Evolutionary conservation across 2,329 filamentous ascomycete genomes (phyloP).

Genomic region (Fusarium siculi): DNA sequence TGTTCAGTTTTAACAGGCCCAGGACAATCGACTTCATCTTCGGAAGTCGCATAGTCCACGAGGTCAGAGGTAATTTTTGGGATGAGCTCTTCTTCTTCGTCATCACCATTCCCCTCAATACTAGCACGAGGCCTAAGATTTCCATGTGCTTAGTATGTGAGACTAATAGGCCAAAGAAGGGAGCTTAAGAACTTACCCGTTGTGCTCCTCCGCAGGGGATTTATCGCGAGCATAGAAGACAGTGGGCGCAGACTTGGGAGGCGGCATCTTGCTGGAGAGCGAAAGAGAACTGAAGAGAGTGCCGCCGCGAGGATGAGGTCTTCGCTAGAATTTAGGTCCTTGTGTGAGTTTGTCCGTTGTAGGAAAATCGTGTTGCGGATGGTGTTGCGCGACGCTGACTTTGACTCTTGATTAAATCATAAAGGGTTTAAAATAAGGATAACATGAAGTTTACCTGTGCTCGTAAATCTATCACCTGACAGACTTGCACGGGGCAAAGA

Average conservation of each 20-base stretch:
- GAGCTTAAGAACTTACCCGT: constrained; percentile 9
- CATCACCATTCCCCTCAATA: constrained; percentile 18
- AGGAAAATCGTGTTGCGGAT: not conserved
- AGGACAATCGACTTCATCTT: not conserved
- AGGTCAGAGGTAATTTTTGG: constrained; percentile 18
- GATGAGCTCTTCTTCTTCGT: constrained; percentile 13
- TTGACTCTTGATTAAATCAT: not conserved
- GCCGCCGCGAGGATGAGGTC: not conserved
- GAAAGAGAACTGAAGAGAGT: not conserved
- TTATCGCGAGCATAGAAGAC: constrained; percentile 41
- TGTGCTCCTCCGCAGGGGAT: constrained; percentile 13
- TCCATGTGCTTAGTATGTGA: not conserved
- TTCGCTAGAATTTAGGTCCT: too few relatives aligned
- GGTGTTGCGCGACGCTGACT: not conserved
- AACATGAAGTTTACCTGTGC: not conserved
- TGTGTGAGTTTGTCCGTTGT: not conserved
- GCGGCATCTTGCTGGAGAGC: constrained; percentile 25
- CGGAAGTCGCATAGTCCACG: constrained; percentile 6
- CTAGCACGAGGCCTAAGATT: constrained; percentile 11
- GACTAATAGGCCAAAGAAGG: rapidly evolving
- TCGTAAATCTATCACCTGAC: not conserved
- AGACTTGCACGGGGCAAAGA: not conserved
- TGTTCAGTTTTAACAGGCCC: not conserved
- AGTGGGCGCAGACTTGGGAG: not conserved
- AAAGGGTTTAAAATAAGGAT: not conserved